Conservation (phyloP, 352 stramenopile species). For the Pythium dissimile region DNA sequence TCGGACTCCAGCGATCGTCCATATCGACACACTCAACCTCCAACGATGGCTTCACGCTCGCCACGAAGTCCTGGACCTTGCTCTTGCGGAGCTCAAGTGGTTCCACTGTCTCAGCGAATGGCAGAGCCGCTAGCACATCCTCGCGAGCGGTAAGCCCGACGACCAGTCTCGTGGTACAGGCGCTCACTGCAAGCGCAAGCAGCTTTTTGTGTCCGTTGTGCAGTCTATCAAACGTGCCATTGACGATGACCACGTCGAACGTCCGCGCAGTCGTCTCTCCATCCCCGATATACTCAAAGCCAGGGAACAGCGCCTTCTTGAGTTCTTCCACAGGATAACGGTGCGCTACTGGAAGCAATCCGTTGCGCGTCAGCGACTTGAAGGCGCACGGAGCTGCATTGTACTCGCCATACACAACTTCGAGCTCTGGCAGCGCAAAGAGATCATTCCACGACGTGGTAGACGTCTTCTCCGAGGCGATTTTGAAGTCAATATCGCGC, state of each 20-base stretch:
- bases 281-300: slow-evolving; percentile 73
- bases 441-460: slow-evolving; percentile 50
- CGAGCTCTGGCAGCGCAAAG: slow-evolving; percentile 55
- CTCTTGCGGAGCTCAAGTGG: slow-evolving; percentile 45
- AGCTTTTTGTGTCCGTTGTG: slow-evolving; percentile 91
- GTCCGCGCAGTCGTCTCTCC: too few relatives aligned
- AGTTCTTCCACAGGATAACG: slow-evolving; percentile 53
- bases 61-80: slow-evolving; percentile 53
- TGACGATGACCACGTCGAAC: slow-evolving; percentile 52
- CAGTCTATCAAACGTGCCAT: slow-evolving; percentile 88
- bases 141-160: slow-evolving; percentile 68
- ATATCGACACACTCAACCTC: slow-evolving; percentile 66
- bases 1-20: slow-evolving; percentile 76
- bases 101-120: slow-evolving; percentile 64
- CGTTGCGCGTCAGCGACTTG: slow-evolving; percentile 46
- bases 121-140: slow-evolving; percentile 66
- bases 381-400: slow-evolving; percentile 40
- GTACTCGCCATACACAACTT: slow-evolving; percentile 67
- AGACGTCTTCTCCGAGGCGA: neutral
- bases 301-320: slow-evolving; percentile 31
- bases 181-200: slow-evolving; percentile 45
- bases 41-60: slow-evolving; percentile 53
- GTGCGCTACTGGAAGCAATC: slow-evolving; percentile 62
- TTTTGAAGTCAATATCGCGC: slow-evolving; percentile 36
- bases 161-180: slow-evolving; percentile 39